Percentiles rank a stretch among this genome's conserved stretches.
phyloP scores from a whole-genome alignment of 228 moss, liverwort and hornwort species.

The Sphagnum fallax region DNA sequence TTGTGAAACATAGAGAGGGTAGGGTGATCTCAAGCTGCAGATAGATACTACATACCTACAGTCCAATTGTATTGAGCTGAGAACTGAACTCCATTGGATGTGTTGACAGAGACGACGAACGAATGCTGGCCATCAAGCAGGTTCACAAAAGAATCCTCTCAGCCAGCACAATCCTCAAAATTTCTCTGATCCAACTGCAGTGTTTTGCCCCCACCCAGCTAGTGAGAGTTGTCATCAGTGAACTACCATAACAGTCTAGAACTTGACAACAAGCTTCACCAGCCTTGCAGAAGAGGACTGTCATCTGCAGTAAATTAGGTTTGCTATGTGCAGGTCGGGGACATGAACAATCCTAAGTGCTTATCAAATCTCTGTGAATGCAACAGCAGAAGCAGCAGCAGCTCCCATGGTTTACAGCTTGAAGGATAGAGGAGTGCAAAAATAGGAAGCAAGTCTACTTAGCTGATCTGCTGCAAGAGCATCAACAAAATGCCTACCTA shows the following conservation, averaged over 20 bases:
- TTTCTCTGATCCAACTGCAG: conserved; percentile 59
- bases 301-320: background rate
- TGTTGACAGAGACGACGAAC: conserved; percentile 47
- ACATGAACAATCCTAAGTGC: background rate
- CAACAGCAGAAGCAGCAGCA: too few relatives aligned
- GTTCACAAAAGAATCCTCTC: conserved; percentile 30
- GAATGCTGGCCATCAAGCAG: conserved; percentile 45
- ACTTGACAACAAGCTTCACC: background rate
- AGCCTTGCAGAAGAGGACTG: background rate
- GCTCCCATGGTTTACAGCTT: background rate
- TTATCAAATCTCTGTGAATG: background rate
- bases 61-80: conserved; percentile 51
- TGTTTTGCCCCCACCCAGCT: background rate
- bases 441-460: background rate
- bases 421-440: background rate
- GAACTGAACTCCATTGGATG: conserved; percentile 30
- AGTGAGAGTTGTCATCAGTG: too few relatives aligned
- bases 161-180: conserved; percentile 43
- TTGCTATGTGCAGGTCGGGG: background rate
- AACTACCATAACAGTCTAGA: too few relatives aligned
- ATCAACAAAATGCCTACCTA: conserved; percentile 8
- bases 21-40: conserved; percentile 4
- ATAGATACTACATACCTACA: conserved; percentile 22
- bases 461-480: background rate
- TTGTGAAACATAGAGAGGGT: background rate